Conservation (phyloP, 495 filamentous ascomycete species). For the Pseudoneurospora amorphoporcata region DNA sequence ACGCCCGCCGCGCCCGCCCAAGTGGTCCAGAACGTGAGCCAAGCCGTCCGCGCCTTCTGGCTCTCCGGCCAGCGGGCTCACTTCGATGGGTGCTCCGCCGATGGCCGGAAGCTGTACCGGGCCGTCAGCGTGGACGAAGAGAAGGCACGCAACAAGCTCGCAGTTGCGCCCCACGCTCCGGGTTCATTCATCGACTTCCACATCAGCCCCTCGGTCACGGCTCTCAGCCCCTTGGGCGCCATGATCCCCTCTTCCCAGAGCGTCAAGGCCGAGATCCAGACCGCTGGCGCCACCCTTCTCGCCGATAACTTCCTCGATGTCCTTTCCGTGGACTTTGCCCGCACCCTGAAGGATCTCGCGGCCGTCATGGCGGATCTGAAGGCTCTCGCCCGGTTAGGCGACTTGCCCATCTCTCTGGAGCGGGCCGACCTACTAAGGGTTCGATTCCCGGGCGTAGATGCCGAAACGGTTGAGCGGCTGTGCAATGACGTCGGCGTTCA, state of each 20-base stretch:
- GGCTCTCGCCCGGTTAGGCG: conserved; percentile 61
- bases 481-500: conserved; percentile 79
- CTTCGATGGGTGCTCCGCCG: conserved; percentile 61
- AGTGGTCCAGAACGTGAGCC: conserved; percentile 88
- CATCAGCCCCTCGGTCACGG: conserved; percentile 77
- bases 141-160: conserved; percentile 53
- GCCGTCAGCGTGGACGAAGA: conserved; percentile 60
- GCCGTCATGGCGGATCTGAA: conserved; percentile 73
- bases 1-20: conserved; percentile 74
- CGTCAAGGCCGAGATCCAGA: conserved; percentile 18
- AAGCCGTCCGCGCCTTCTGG: conserved; percentile 80
- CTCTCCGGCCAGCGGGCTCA: conserved; percentile 78
- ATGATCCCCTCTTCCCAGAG: conserved; percentile 27
- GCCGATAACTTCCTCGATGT: conserved; percentile 71
- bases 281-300: conserved; percentile 48
- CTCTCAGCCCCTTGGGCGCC: conserved; percentile 52
- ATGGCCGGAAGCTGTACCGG: conserved; percentile 70
- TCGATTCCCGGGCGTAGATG: conserved; percentile 85
- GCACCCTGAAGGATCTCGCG: conserved; percentile 73
- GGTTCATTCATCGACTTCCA: conserved; percentile 80
- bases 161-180: conserved; percentile 44
- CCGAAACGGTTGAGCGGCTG: conserved; percentile 67
- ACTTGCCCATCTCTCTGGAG: conserved; percentile 69
- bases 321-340: conserved; percentile 80
- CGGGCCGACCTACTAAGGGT: conserved; percentile 53